Evolutionary conservation across 2,329 filamentous ascomycete species (phyloP), one percentile per base, ranked within the genome.

Genomic region (Trichoderma polysporum): DNA sequence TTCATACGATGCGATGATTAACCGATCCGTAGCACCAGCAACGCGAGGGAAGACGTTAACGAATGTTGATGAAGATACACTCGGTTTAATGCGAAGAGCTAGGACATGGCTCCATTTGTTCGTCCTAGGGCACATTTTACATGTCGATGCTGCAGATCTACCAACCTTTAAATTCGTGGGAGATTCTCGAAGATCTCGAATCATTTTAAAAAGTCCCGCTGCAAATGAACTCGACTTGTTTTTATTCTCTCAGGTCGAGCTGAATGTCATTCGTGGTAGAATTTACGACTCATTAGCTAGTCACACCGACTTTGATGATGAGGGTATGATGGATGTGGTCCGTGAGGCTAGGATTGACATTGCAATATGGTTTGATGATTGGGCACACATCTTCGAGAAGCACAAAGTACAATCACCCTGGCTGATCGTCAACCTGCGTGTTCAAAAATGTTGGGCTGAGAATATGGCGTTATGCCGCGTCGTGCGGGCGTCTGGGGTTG

Each of bases 391-490:
- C 70, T 66, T 71, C 65, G 13, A 75, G 53, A 54, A 63, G 15
- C 54, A 65, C 39, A 62, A 65, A 8, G 39, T 67, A 3, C 66
- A 69, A 31, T 58, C 68, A 2, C 76, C 77, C 1, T 79, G 77
- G 60, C 73, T 83, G 0, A 68, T 80, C 0, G 74, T 82, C 4
- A 85, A 85, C 22, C 73, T 86, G 1, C 77, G 79, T 2, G 81
- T 86, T 0, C 84, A 86, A 69, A 80, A 80, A 67, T 83, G 83
- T 69, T 87, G 84, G 84, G 81, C 83, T 1, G 78, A 84, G 17
- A 82, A 83, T 50, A 85, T 85, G 71, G 78, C 84, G 0, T 76
- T 84, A 66, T 82, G 84, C 54, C 82, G 84, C 71, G 84, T 83
- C 0, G 73, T 86, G 0, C 80, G 82, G 49, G 77, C 78, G 17